Percentiles rank a stretch among this genome's conserved stretches.
phyloP scores from a whole-genome alignment of 192 early-diverging fungal species.

The Rhizoclosmatium globosum region DNA sequence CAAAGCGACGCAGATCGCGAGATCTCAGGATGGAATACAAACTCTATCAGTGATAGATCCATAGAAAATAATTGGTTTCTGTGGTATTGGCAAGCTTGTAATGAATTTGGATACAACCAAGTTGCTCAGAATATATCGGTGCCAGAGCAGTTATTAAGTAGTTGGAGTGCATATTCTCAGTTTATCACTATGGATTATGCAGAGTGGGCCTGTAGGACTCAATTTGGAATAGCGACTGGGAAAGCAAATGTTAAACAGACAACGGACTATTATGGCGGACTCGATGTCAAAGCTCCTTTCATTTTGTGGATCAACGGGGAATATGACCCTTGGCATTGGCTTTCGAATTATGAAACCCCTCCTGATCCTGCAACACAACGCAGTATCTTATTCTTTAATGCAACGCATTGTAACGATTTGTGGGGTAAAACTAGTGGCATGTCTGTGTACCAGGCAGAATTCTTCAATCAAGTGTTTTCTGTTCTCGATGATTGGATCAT shows the following conservation, averaged over 20 bases:
- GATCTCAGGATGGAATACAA: not conserved
- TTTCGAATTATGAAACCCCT: slow-evolving; percentile 24
- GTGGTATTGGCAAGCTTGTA: slow-evolving; percentile 27
- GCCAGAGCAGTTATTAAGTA: not conserved
- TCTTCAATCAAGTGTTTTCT: not conserved
- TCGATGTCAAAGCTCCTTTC: not conserved
- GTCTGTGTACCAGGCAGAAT: not conserved
- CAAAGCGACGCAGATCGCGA: not conserved
- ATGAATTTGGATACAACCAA: slow-evolving; percentile 32
- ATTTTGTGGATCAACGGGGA: slow-evolving; percentile 33
- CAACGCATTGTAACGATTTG: slow-evolving; percentile 32
- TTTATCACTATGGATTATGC: not conserved
- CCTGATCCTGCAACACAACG: slow-evolving; percentile 8
- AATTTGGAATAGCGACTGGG: not conserved
- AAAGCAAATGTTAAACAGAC: not conserved
- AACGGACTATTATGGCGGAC: not conserved
- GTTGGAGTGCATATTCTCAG: slow-evolving; percentile 32
- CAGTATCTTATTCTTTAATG: slow-evolving; percentile 14
- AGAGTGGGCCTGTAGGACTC: not conserved
- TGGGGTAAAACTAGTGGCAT: not conserved
- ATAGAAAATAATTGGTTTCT: slow-evolving; percentile 4
- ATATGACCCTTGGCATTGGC: slow-evolving; percentile 35
- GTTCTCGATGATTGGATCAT: slow-evolving; percentile 18
- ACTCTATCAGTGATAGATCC: not conserved
- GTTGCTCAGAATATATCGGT: not conserved